A percentile compares a stretch with the other conserved stretches of the same genome.
Conservation (phyloP, 2,329 filamentous ascomycete genomes). For the Aspergillus udagawae region DNA sequence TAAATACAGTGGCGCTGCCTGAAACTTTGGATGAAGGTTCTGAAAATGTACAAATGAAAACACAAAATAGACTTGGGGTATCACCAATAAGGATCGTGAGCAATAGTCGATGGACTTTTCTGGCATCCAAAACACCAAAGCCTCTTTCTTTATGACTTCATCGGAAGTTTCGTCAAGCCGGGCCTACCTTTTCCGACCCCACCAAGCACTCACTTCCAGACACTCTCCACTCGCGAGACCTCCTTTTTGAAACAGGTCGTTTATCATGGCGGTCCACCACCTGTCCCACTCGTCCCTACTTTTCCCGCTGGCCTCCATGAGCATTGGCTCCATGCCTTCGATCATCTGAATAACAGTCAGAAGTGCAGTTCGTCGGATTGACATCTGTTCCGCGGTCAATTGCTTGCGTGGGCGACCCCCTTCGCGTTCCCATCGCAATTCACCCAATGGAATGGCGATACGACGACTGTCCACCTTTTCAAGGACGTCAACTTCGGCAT, state of each 20-base stretch:
- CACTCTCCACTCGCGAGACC: slow-evolving; percentile 82
- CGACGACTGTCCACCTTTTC: slow-evolving; percentile 68
- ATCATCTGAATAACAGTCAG: slow-evolving; percentile 78
- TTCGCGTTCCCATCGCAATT: slow-evolving; percentile 83
- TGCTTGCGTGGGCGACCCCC: slow-evolving; percentile 41
- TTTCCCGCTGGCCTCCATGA: slow-evolving; percentile 79
- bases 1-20: slow-evolving; percentile 19
- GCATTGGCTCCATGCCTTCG: slow-evolving; percentile 75
- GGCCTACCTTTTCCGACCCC: slow-evolving; percentile 53
- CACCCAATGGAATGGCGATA: slow-evolving; percentile 79
- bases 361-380: slow-evolving; percentile 74
- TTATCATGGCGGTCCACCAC: slow-evolving; percentile 85
- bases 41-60: slow-evolving; percentile 13
- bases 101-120: slow-evolving; percentile 26
- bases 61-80: slow-evolving; percentile 27
- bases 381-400: slow-evolving; percentile 65
- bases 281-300: slow-evolving; percentile 88
- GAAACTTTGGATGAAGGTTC: slow-evolving; percentile 8
- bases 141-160: slow-evolving; percentile 17
- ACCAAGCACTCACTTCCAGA: slow-evolving; percentile 65
- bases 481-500: slow-evolving; percentile 74
- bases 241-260: slow-evolving; percentile 72
- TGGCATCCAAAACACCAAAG: slow-evolving; percentile 29
- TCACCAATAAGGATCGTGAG: slow-evolving; percentile 35
- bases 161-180: background rate